Percentiles rank a stretch among this genome's conserved stretches.
Evolutionary conservation across 2,329 filamentous ascomycete species (phyloP).

Genomic region (Colletotrichum melonis): DNA sequence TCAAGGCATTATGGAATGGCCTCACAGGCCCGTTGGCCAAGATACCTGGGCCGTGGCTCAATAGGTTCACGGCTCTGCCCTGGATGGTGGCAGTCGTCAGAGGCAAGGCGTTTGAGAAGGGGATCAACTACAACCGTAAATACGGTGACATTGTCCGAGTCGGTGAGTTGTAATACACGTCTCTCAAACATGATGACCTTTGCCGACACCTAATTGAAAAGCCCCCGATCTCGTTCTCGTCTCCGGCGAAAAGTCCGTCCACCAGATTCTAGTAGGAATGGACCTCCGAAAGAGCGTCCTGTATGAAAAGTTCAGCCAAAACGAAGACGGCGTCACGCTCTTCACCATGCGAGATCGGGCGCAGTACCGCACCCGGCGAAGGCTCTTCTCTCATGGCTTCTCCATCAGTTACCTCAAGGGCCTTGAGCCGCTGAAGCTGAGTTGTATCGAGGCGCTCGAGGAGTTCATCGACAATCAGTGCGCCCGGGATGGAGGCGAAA

Average conservation of each 20-base stretch:
- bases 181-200: neutral
- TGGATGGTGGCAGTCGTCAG: neutral
- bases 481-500: neutral
- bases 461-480: neutral
- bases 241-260: neutral
- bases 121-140: neutral
- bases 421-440: neutral
- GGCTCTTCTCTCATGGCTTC: neutral
- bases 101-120: neutral
- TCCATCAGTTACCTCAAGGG: neutral
- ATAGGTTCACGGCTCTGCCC: neutral
- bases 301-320: conserved; percentile 17
- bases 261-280: neutral
- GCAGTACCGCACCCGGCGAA: conserved; percentile 10
- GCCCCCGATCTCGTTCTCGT: neutral
- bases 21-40: neutral
- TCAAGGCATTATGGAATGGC: neutral
- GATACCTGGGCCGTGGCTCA: neutral
- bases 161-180: neutral
- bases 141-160: neutral
- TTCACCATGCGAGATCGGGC: conserved; percentile 12
- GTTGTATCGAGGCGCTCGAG: neutral
- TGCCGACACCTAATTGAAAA: neutral
- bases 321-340: neutral
- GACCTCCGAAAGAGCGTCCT: neutral